Evolutionary conservation across 2,329 filamentous ascomycete species (phyloP).

Genomic region (Colletotrichum endophyticum): DNA sequence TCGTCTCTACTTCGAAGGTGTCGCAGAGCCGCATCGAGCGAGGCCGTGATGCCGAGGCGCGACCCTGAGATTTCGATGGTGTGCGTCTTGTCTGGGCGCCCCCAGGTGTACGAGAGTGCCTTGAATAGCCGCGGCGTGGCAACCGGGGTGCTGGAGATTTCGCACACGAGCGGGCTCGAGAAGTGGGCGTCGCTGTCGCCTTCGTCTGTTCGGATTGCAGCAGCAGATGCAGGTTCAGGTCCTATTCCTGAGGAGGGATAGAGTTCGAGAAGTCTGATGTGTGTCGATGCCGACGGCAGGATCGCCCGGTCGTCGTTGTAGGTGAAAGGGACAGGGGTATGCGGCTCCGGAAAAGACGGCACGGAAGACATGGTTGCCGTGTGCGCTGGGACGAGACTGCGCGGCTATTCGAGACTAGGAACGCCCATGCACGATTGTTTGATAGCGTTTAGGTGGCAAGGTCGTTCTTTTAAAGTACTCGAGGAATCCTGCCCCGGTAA

Average conservation of each 20-base stretch:
- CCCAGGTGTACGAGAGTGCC: conserved; percentile 31
- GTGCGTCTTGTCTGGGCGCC: conserved; percentile 2
- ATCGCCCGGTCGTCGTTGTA: neutral
- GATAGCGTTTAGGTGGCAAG: neutral
- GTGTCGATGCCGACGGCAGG: conserved; percentile 7
- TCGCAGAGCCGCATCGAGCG: conserved; percentile 13
- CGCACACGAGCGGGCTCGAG: conserved; percentile 3
- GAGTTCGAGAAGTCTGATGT: conserved; percentile 18
- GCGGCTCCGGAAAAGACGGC: neutral
- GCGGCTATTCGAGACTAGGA: neutral
- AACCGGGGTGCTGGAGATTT: neutral
- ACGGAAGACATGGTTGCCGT: conserved; percentile 9
- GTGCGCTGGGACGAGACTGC: neutral
- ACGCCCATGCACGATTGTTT: neutral
- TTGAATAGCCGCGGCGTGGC: conserved; percentile 22
- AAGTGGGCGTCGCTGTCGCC: neutral
- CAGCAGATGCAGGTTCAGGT: neutral
- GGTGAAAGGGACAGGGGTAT: neutral
- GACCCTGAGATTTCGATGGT: neutral
- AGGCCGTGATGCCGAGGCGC: conserved; percentile 9
- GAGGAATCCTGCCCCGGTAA: neutral
- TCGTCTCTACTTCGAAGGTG: neutral
- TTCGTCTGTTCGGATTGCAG: neutral
- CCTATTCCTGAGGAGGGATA: neutral
- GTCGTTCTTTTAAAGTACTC: neutral